Base-by-base conservation (phyloP, 2,329 filamentous ascomycete genomes). In the Diaporthe batatas region DNA sequence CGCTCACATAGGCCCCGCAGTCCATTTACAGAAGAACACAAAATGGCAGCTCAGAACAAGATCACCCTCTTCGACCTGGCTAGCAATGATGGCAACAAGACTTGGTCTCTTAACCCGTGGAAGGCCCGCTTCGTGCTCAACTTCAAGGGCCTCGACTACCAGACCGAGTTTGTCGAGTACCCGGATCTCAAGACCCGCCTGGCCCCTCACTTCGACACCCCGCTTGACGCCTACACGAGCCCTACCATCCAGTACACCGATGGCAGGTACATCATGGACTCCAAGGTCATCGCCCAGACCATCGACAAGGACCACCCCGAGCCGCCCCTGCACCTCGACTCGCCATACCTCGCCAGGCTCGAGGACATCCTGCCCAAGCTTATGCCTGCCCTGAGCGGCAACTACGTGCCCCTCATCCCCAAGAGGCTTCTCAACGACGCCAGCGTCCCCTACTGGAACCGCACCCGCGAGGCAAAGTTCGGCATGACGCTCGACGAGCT, bases 91-190 rank as follows among this genome's bases (percentile, higher is more conserved):
- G 83, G 82, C 21, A 79, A 83, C 51, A 81, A 81, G 10, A 78
- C 83, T 67, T 94, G 92, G 92, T 92, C 91, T 1, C 82, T 89
- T 58, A 94, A 94, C 79, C 88, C 91, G 0, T 94, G 91, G 91
- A 94, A 92, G 82, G 90, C 89, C 57, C 90, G 92, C 1, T 81
- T 94, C 71, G 79, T 87, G 2, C 82, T 94, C 57, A 94, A 93
- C 82, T 93, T 87, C 82, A 94, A 94, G 79, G 84, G 84, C 1
- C 79, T 94, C 18, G 85, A 90, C 58, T 94, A 94, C 82, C 86
- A 87, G 78, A 94, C 91, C 0, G 84, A 91, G 85, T 94, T 91
- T 91, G 81, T 85, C 21, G 91, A 93, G 77, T 93, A 92, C 76
- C 91, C 91, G 0, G 88, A 93, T 47, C 84, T 94, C 73, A 86